Evolutionary conservation across 441 rosid species (phyloP).

Genomic region (Populus trichocarpa): DNA sequence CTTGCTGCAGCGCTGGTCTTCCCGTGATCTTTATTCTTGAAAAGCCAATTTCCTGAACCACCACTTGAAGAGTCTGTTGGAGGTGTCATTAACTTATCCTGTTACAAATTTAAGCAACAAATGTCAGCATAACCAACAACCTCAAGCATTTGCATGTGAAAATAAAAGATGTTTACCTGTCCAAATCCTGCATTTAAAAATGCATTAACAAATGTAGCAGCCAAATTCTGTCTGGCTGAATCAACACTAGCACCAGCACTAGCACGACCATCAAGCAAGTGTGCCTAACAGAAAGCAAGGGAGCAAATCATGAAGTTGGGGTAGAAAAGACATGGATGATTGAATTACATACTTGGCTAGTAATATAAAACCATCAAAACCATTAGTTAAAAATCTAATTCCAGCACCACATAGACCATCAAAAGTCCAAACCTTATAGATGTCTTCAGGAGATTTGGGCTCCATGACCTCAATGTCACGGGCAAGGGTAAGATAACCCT

Average conservation of each 20-base stretch:
- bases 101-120: constrained; percentile 20
- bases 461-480: constrained; percentile 99
- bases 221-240: constrained; percentile 94
- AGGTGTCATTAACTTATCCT: constrained; percentile 95
- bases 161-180: constrained; percentile 45
- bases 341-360: background rate
- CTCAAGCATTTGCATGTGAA: constrained; percentile 6
- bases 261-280: constrained; percentile 93
- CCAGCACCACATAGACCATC: background rate
- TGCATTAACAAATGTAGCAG: constrained; percentile 96
- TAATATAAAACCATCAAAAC: background rate
- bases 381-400: background rate
- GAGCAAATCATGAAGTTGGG: background rate
- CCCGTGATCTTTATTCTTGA: constrained; percentile 94
- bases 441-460: constrained; percentile 95
- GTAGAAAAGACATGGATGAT: background rate
- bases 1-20: constrained; percentile 98
- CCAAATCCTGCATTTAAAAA: constrained; percentile 98
- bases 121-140: constrained; percentile 7
- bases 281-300: constrained; percentile 55
- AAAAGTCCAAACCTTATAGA: constrained; percentile 68
- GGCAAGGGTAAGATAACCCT: constrained; percentile 93
- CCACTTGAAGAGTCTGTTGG: constrained; percentile 65
- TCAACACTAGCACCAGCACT: constrained; percentile 80
- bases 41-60: constrained; percentile 85